A percentile compares a stretch with the other conserved stretches of the same genome.
phyloP scores from a whole-genome alignment of 2,329 filamentous ascomycete genomes.

The Arachnopeziza araneosa region DNA sequence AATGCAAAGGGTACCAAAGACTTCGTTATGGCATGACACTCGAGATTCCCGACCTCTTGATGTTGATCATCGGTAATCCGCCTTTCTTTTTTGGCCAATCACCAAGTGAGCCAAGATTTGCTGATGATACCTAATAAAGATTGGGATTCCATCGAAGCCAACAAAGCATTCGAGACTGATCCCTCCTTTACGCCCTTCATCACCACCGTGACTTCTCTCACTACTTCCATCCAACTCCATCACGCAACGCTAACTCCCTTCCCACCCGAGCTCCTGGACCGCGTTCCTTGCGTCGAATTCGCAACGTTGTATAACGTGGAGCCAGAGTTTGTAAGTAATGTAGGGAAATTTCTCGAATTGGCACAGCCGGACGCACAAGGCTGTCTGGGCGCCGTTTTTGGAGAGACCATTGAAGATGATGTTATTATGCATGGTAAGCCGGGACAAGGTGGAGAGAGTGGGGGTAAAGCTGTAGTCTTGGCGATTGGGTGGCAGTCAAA shows the following conservation, averaged over 20 bases:
- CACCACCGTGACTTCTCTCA: slow-evolving; percentile 3
- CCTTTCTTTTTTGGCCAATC: background rate
- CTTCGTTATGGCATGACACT: slow-evolving; percentile 34
- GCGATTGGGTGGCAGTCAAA: slow-evolving; percentile 21
- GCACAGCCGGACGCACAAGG: slow-evolving; percentile 3
- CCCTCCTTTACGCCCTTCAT: slow-evolving; percentile 36
- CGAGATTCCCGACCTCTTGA: slow-evolving; percentile 34
- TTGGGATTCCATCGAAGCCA: slow-evolving; percentile 36
- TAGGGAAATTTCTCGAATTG: slow-evolving; percentile 9
- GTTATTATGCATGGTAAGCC: slow-evolving; percentile 4
- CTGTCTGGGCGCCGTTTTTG: slow-evolving; percentile 2
- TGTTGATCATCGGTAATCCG: slow-evolving; percentile 36
- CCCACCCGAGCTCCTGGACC: slow-evolving; percentile 4
- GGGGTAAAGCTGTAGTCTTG: slow-evolving; percentile 15
- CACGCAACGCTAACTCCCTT: slow-evolving; percentile 11
- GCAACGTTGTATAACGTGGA: slow-evolving; percentile 15
- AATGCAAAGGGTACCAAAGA: slow-evolving; percentile 33
- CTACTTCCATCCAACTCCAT: slow-evolving; percentile 10
- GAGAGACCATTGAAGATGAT: slow-evolving; percentile 11
- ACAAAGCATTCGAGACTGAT: slow-evolving; percentile 36
- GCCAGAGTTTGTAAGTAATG: slow-evolving; percentile 3
- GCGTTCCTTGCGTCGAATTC: slow-evolving; percentile 18
- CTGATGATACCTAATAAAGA: slow-evolving; percentile 27
- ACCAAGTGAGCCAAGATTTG: background rate
- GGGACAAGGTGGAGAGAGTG: background rate